A percentile compares a stretch with the other conserved stretches of the same genome.
phyloP scores from a whole-genome alignment of 805 yeast species.

The Yarrowia yakushimensis region DNA sequence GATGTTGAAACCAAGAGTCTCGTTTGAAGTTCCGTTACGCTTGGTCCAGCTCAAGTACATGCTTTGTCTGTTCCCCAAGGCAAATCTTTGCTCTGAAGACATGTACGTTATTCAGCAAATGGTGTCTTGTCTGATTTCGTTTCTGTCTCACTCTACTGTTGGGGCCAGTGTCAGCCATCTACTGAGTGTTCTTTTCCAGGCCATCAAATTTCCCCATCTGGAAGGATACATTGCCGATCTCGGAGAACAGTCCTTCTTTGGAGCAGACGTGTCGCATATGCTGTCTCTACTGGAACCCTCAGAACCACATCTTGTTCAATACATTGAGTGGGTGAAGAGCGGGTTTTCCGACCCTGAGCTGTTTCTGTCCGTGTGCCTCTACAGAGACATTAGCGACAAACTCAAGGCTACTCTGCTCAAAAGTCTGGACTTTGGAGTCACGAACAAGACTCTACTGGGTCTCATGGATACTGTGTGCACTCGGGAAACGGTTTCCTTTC shows the following conservation, averaged over 20 bases:
- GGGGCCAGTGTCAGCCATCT: background rate
- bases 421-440: background rate
- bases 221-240: background rate
- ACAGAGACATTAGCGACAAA: background rate
- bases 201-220: background rate
- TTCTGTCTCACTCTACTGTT: background rate
- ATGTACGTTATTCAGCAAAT: background rate
- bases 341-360: background rate
- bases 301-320: background rate
- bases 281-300: background rate
- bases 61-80: background rate
- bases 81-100: background rate
- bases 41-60: background rate
- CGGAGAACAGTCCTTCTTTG: background rate
- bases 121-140: background rate
- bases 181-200: background rate
- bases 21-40: constrained; percentile 1
- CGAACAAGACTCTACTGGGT: background rate
- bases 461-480: background rate
- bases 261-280: background rate
- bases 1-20: background rate
- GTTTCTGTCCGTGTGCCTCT: background rate
- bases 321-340: background rate
- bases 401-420: background rate
- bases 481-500: background rate